Conservation (phyloP, 805 yeast species). For the Hanseniaspora guilliermondii region DNA sequence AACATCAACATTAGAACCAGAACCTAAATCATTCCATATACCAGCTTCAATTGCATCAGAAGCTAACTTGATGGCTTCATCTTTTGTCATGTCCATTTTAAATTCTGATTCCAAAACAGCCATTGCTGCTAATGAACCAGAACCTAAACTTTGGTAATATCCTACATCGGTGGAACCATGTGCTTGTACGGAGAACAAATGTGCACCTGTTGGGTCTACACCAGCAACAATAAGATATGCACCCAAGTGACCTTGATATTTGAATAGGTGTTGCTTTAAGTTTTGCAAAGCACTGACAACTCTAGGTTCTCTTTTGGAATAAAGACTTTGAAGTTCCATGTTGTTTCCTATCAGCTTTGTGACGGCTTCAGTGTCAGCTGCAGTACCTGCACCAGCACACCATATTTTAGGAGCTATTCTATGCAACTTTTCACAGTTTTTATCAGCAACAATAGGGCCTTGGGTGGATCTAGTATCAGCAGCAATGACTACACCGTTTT, state of each 20-base stretch:
- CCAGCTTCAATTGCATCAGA: constrained; percentile 93
- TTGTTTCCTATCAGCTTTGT: constrained; percentile 86
- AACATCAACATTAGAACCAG: constrained; percentile 94
- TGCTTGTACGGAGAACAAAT: constrained; percentile 84
- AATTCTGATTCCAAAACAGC: constrained; percentile 86
- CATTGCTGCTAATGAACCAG: constrained; percentile 97
- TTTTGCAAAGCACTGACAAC: constrained; percentile 87
- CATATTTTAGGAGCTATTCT: constrained; percentile 80
- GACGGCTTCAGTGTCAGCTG: constrained; percentile 97
- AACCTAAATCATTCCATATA: constrained; percentile 97
- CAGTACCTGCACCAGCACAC: constrained; percentile 99
- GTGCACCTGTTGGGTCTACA: constrained; percentile 91
- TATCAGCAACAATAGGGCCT: constrained; percentile 93
- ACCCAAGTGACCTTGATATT: constrained; percentile 94
- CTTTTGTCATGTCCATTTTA: constrained; percentile 64
- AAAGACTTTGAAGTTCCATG: constrained; percentile 76
- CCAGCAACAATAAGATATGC: constrained; percentile 98
- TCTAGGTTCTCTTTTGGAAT: constrained; percentile 76
- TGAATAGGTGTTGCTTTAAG: constrained; percentile 89
- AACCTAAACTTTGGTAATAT: constrained; percentile 80
- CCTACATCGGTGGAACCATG: constrained; percentile 98
- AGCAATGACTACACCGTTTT: constrained; percentile 92
- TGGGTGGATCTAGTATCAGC: constrained; percentile 98
- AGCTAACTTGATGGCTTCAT: constrained; percentile 84
- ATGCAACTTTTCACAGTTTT: constrained; percentile 92